Base-by-base conservation (phyloP, 148 eudicot species). In the Rhododendron henanense region DNA sequence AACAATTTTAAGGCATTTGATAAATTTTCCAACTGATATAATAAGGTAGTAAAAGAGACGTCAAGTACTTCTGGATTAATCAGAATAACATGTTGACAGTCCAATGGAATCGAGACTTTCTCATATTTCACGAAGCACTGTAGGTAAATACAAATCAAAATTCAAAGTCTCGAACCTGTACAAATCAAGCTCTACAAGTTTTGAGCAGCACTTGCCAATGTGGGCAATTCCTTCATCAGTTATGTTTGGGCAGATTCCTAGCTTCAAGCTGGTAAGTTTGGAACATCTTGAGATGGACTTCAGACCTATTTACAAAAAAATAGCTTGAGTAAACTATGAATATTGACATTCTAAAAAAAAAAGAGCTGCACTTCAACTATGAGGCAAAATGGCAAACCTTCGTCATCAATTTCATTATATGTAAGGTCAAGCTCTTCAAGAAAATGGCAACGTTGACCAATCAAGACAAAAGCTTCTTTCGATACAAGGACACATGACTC, bases 361-460 rank as follows among this genome's bases (percentile, higher is more conserved):
- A 75, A 67, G 65, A 48, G 16, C 48, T 41, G 14, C 63, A 86
- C 53, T 63, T 31, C 59, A 51, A 84, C 48, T 1, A 50, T 21
- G 18, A 48, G 82, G 63, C 50, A 33, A 88, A 81, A 28, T 28
- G 13, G 21, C 69, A 37, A 74, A 95, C 99, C 99, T 93, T 93
- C 97, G 85, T 96, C 93, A 82, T 95, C 98, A 84, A 96, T 89
- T 83, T 93, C 95, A 88, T 93, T 96, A 84, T 96, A 98, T 2
- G 99, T 96, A 77, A 96, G 87, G 86, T 96, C 99, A 88, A 96
- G 98, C 91, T 96, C 99, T 88, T 96, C 94, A 35, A 96, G 91
- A 51, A 88, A 87, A 85, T 84, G 94, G 88, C 99, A 96, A 50
- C 90, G 87, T 87, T 90, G 91, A 84, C 99, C 99, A 87, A 96